Percentiles rank a stretch among this genome's conserved stretches.
These are phyloP conservation scores for Diaporthe longicolla DNA, from an alignment of 2,329 filamentous ascomycete species.

Conservation along the genomic window DNA sequence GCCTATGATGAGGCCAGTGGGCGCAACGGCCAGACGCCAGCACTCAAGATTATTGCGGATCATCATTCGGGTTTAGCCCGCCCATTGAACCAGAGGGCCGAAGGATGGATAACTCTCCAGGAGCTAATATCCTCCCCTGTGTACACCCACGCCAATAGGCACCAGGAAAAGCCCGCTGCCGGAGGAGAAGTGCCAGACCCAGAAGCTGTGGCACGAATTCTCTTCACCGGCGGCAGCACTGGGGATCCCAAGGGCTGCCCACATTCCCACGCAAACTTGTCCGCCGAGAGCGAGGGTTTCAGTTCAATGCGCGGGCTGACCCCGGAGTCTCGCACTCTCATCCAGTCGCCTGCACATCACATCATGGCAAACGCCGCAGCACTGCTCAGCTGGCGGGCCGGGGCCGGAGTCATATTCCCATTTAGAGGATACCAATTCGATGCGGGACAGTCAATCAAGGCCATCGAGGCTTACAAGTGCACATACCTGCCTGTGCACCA, in stretches of 20 bases:
- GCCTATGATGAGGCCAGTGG: background rate
- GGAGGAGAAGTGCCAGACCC: too few relatives aligned
- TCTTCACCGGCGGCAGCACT: slow-evolving; percentile 16
- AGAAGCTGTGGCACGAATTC: background rate
- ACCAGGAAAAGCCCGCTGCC: too few relatives aligned
- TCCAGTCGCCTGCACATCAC: slow-evolving; percentile 9
- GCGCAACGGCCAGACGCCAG: background rate
- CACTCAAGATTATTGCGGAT: background rate
- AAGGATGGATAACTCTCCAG: background rate
- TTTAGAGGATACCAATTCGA: slow-evolving; percentile 12
- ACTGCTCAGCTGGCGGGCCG: slow-evolving; percentile 4
- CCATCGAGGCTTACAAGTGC: background rate
- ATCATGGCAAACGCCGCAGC: slow-evolving; percentile 14
- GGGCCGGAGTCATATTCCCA: slow-evolving; percentile 1
- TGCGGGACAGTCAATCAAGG: background rate
- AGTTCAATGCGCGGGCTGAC: slow-evolving; percentile 6
- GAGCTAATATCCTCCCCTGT: background rate
- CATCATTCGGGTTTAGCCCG: background rate
- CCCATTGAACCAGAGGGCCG: background rate
- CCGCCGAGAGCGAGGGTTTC: slow-evolving; percentile 16
- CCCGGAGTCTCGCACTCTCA: background rate
- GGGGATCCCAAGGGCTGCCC: slow-evolving; percentile 19
- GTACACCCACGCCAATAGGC: background rate
- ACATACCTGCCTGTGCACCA: slow-evolving; percentile 15
- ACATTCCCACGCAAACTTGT: background rate